phyloP scores from a whole-genome alignment of 2,329 filamentous ascomycete species.

The Chrysoporthe puriensis region DNA sequence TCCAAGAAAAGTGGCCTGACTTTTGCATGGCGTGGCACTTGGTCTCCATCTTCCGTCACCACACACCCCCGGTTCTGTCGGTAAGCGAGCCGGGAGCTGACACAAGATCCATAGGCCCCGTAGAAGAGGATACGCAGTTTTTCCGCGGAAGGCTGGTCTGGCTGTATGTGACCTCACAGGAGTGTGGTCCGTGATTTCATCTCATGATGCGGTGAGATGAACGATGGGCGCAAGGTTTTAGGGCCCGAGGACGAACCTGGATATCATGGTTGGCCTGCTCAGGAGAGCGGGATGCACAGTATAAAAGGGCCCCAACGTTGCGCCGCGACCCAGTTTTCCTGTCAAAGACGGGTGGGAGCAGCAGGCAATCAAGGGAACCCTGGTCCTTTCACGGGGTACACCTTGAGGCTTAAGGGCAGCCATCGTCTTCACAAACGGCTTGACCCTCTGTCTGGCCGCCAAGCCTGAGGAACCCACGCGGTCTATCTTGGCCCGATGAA shows the following conservation, averaged over 20 bases:
- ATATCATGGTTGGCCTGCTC: slow-evolving; percentile 8
- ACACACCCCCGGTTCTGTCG: slow-evolving; percentile 12
- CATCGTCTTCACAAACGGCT: slow-evolving; percentile 7
- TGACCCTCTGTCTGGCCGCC: slow-evolving; percentile 1
- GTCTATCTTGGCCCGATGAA: neutral
- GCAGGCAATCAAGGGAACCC: slow-evolving; percentile 19
- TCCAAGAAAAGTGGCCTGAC: slow-evolving; percentile 17
- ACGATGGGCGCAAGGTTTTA: neutral
- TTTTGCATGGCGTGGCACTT: slow-evolving; percentile 20
- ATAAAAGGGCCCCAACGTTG: neutral
- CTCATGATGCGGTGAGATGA: slow-evolving; percentile 3
- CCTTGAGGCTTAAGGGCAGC: slow-evolving; percentile 13
- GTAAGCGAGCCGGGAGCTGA: slow-evolving; percentile 13
- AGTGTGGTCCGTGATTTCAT: neutral
- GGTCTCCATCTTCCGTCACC: slow-evolving; percentile 2
- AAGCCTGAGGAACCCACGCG: neutral
- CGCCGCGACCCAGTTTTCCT: slow-evolving; percentile 28
- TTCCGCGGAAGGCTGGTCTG: neutral
- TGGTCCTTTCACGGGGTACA: slow-evolving; percentile 13
- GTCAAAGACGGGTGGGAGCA: slow-evolving; percentile 26
- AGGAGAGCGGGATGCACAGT: neutral
- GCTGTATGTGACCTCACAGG: neutral
- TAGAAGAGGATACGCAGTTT: neutral
- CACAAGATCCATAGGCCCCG: neutral
- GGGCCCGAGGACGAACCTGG: neutral